Evolutionary conservation across 2,329 filamentous ascomycete genomes (phyloP), one percentile per base, ranked within the genome.

Genomic region (Exophiala spinifera): DNA sequence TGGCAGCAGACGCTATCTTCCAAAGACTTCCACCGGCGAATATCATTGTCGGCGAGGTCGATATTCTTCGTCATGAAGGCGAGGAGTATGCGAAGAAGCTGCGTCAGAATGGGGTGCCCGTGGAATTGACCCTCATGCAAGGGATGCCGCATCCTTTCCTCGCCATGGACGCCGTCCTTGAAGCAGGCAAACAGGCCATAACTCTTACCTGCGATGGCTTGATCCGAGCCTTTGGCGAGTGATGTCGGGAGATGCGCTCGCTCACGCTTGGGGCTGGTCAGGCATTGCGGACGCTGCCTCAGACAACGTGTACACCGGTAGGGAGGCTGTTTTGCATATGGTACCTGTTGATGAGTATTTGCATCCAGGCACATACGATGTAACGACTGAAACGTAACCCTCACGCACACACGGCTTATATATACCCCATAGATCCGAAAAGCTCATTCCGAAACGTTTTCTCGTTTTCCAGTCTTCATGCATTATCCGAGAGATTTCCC

Each of bases 71-170:
- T 10, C 72, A 72, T 6, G 81, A 84, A 60, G 81, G 79, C 0
- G 72, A 77, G 63, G 67, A 73, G 21, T 81, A 81, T 65, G 79
- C 72, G 3, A 65, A 71, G 57, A 80, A 76, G 62, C 62, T 84
- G 52, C 59, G 60, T 13, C 66, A 68, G 1, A 74, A 74, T 1
- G 79, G 79, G 1, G 76, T 80, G 1, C 45, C 63, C n/a, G 75
- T 74, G 2, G 72, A 79, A 43, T 63, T 81, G 31, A 72, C 78
- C 54, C 66, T 79, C 17, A 77, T 80, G 74, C 71, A 75, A 61
- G 78, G 79, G 0, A 78, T 80, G 74, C 79, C 79, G 3, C 80
- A 83, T 69, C 78, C 79, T 0, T 83, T 83, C 64, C 69, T 82
- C 49, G 79, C 78, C 1, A 82, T 83, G 79, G 79, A 83, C 63